Evolutionary conservation across 306 rosid species (phyloP).

Genomic region (Crataegus laevigata): DNA sequence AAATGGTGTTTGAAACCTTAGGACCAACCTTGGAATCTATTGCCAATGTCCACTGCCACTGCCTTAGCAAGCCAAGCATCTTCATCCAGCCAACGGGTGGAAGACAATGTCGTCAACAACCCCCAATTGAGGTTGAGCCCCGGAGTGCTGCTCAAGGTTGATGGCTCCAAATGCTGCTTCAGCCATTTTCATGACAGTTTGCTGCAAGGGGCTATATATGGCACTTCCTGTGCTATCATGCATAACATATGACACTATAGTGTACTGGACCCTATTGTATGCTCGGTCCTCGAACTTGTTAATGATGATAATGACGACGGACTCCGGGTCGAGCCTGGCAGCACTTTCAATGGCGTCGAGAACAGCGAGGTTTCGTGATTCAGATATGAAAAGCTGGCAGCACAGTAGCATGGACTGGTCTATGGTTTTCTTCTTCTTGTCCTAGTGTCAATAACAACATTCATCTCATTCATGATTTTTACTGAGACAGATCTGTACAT

Average conservation of each 20-base stretch:
- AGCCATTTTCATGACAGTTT: constrained; percentile 55
- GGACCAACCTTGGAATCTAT: constrained; percentile 50
- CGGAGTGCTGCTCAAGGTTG: constrained; percentile 62
- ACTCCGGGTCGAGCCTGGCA: constrained; percentile 44
- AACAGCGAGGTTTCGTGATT: constrained; percentile 44
- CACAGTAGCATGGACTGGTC: constrained; percentile 56
- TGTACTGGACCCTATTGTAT: constrained; percentile 61
- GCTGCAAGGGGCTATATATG: constrained; percentile 72
- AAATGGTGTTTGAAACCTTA: not conserved
- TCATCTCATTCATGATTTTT: not conserved
- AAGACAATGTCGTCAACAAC: constrained; percentile 76
- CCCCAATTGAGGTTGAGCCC: constrained; percentile 79
- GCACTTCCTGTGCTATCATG: constrained; percentile 55
- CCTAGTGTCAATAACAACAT: constrained; percentile 15
- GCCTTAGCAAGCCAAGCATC: constrained; percentile 85
- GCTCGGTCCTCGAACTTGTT: constrained; percentile 53
- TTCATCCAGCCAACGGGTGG: constrained; percentile 66
- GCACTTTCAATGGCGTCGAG: constrained; percentile 67
- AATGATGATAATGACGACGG: constrained; percentile 51
- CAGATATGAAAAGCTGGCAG: constrained; percentile 67
- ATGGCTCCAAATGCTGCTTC: constrained; percentile 61
- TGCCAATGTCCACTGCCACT: constrained; percentile 61
- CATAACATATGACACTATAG: constrained; percentile 58
- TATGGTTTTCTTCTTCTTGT: constrained; percentile 46
- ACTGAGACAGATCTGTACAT: too few species aligned